phyloP scores from a whole-genome alignment of 306 rosid species.

The Lupinus albus region DNA sequence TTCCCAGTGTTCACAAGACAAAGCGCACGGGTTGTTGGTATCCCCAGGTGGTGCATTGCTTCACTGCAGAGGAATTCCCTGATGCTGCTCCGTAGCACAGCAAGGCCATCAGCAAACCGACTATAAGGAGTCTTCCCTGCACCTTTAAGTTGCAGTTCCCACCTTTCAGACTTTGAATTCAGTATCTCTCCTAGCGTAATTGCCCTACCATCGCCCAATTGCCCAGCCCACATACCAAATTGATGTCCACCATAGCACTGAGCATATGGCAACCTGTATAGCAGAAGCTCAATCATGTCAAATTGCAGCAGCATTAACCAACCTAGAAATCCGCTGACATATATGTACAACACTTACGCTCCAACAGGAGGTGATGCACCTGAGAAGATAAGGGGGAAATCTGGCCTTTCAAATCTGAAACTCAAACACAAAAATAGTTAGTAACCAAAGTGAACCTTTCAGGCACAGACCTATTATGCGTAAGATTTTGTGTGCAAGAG shows the following conservation, averaged over 20 bases:
- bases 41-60: slow-evolving; percentile 93
- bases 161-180: slow-evolving; percentile 78
- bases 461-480: background rate
- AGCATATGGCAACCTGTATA: slow-evolving; percentile 81
- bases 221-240: slow-evolving; percentile 99
- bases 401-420: slow-evolving; percentile 89
- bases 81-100: slow-evolving; percentile 93
- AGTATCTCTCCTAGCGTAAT: slow-evolving; percentile 89
- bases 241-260: slow-evolving; percentile 99
- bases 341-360: slow-evolving; percentile 61
- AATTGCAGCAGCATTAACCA: slow-evolving; percentile 28
- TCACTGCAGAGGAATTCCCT: slow-evolving; percentile 98
- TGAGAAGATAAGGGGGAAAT: slow-evolving; percentile 76
- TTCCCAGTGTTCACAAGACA: slow-evolving; percentile 90
- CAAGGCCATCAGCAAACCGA: slow-evolving; percentile 96
- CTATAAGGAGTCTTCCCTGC: slow-evolving; percentile 98
- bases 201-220: slow-evolving; percentile 98
- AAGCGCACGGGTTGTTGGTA: slow-evolving; percentile 94
- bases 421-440: slow-evolving; percentile 44
- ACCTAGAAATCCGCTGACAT: slow-evolving; percentile 23
- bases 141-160: slow-evolving; percentile 98
- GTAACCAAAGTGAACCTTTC: slow-evolving; percentile 23
- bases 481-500: background rate
- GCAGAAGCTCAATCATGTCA: slow-evolving; percentile 32
- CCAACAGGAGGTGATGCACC: slow-evolving; percentile 84